Base-by-base conservation (phyloP, 805 yeast species). In the Pichia phayaonensis region DNA sequence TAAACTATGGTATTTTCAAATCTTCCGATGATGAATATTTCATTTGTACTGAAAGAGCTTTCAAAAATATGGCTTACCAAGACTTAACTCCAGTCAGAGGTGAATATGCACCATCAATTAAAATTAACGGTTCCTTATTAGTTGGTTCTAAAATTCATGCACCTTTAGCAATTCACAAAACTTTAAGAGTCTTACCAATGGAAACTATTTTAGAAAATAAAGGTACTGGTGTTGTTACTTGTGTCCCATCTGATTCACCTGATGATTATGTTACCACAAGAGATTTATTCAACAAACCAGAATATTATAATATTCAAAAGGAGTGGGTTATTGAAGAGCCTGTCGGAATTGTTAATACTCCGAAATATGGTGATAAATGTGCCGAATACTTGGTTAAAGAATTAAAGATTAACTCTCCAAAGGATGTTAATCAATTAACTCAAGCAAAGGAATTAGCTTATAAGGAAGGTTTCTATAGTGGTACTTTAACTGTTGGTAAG, bases 191-290 rank as follows among this genome's bases (percentile, higher is more conserved):
- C 51, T 77, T 94, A 58, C 99, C 99, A 59, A 94, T 94, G 99
- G 98, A 92, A 70, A 89, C 97, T 39, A 92, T 94, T 50, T 76
- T 92, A 67, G 95, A 96, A 40, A 76, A 82, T 50, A 94, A 94
- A 75, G 99, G 99, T 79, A 94, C 98, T 44, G 99, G 98, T 75
- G 97, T 94, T 44, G 99, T 94, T 52, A 92, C 98, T 7, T 94
- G 97, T 75, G 98, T 90, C 56, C 99, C 98, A 55, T 84, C 96
- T n/a, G 97, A 90, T 70, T 90, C 98, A 51, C 98, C 99, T 54
- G 99, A 94, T 73, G 99, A 94, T 74, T 94, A 63, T 65, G 83
- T 92, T 70, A 94, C 97, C 53, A 79, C 85, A 45, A 76, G 75
- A 61, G 99, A 94, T 59, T 78, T 94, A 61, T 77, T 77, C 60